phyloP scores from a whole-genome alignment of 2,329 filamentous ascomycete genomes.

The Ustulina deusta region DNA sequence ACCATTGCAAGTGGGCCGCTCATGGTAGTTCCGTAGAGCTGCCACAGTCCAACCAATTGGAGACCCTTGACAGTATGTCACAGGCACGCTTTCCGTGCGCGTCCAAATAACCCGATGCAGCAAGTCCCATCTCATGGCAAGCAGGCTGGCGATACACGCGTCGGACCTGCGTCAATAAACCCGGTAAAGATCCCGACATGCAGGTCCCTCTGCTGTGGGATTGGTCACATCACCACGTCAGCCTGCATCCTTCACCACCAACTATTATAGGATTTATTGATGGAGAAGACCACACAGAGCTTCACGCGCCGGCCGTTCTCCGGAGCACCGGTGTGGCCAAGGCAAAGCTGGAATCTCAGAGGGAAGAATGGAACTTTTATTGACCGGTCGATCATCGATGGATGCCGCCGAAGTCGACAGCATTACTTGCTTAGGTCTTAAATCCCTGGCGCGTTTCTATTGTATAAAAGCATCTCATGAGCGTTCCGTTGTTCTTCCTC shows the following conservation, averaged over 20 bases:
- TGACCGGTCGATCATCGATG: conserved; percentile 1
- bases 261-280: conserved; percentile 4
- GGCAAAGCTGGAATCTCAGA: not conserved
- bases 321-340: conserved; percentile 16
- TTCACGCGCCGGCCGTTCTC: conserved; percentile 27
- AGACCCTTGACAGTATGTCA: conserved; percentile 21
- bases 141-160: conserved; percentile 1
- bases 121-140: conserved; percentile 17
- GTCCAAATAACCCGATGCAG: conserved; percentile 14
- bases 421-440: conserved; percentile 11
- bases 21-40: conserved; percentile 8
- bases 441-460: not conserved
- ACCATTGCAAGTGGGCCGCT: conserved; percentile 34
- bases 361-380: conserved; percentile 20
- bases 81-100: conserved; percentile 18
- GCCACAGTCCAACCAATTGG: conserved; percentile 22
- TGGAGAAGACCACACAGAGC: conserved; percentile 1
- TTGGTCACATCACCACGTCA: conserved; percentile 27
- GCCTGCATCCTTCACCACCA: conserved; percentile 19
- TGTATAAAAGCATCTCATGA: conserved; percentile 13
- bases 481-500: not conserved
- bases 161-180: conserved; percentile 35
- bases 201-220: conserved; percentile 20
- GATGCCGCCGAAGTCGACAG: conserved; percentile 10
- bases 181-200: conserved; percentile 22